phyloP scores from a whole-genome alignment of 2,329 filamentous ascomycete species.

The Falciphora oryzae region DNA sequence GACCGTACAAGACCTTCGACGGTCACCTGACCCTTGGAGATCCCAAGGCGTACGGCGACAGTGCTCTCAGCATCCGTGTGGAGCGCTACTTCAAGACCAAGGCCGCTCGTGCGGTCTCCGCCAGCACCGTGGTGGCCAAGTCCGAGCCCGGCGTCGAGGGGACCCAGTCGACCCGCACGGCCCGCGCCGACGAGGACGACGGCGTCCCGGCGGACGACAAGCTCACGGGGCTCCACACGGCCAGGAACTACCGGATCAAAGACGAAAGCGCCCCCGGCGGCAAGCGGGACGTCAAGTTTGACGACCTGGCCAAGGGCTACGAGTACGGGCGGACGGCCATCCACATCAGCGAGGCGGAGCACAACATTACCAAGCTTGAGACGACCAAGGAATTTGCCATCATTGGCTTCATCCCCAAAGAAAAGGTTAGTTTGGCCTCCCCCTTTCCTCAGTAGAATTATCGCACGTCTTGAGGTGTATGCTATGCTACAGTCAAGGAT shows the following conservation, averaged over 20 bases:
- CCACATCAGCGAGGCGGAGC: conserved; percentile 78
- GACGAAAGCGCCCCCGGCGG: conserved; percentile 70
- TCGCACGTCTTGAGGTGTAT: not conserved
- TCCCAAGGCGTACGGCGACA: conserved; percentile 57
- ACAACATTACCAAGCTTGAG: conserved; percentile 82
- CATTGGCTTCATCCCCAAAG: conserved; percentile 74
- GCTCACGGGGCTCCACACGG: conserved; percentile 66
- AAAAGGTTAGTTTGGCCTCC: conserved; percentile 47
- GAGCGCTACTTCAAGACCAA: conserved; percentile 89
- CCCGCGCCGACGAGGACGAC: conserved; percentile 23
- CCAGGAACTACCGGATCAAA: conserved; percentile 75
- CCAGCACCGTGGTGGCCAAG: conserved; percentile 67
- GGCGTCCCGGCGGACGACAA: conserved; percentile 20
- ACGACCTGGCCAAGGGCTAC: conserved; percentile 87
- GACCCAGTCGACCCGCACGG: conserved; percentile 46
- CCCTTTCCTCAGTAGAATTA: not conserved
- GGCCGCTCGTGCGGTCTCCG: conserved; percentile 65
- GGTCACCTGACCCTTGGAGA: conserved; percentile 78
- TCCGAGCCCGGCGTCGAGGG: conserved; percentile 37
- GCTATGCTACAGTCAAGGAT: not conserved
- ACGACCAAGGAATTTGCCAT: conserved; percentile 71
- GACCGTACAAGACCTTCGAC: conserved; percentile 72
- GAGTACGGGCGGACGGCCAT: conserved; percentile 91
- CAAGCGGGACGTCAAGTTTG: conserved; percentile 74
- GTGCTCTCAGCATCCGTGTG: conserved; percentile 75